These are phyloP conservation scores for Epichloe baconii DNA, from an alignment of 2,329 filamentous ascomycete species.

Conservation along the genomic window DNA sequence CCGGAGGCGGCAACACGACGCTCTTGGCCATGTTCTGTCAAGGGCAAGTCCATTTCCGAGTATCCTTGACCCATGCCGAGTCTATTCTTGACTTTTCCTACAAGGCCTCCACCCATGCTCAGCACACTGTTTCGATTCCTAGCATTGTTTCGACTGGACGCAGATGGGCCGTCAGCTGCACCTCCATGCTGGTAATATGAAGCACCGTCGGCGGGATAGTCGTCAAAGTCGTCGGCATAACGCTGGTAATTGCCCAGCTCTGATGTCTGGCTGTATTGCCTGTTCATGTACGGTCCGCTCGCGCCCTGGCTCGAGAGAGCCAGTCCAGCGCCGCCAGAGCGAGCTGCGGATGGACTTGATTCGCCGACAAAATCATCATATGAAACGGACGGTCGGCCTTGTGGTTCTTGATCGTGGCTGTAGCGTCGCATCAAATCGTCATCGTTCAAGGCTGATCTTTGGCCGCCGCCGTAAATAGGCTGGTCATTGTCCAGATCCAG, in stretches of 20 bases:
- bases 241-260: slow-evolving; percentile 79
- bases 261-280: slow-evolving; percentile 60
- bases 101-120: slow-evolving; percentile 70
- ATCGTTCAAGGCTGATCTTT: slow-evolving; percentile 67
- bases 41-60: slow-evolving; percentile 94
- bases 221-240: slow-evolving; percentile 80
- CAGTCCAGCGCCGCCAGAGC: slow-evolving; percentile 20
- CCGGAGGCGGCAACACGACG: slow-evolving; percentile 25
- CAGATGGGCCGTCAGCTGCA: slow-evolving; percentile 41
- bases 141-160: slow-evolving; percentile 34
- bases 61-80: slow-evolving; percentile 80
- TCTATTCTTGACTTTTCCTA: slow-evolving; percentile 81
- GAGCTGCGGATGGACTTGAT: slow-evolving; percentile 30
- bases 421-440: slow-evolving; percentile 67
- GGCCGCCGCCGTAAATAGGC: slow-evolving; percentile 60
- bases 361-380: slow-evolving; percentile 89
- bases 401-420: slow-evolving; percentile 51
- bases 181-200: slow-evolving; percentile 73
- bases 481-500: slow-evolving; percentile 63
- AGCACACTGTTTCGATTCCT: slow-evolving; percentile 81
- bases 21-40: slow-evolving; percentile 60
- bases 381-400: slow-evolving; percentile 69
- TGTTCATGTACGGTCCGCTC: slow-evolving; percentile 31
- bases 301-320: slow-evolving; percentile 9
- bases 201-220: slow-evolving; percentile 63